A percentile compares a stretch with the other conserved stretches of the same genome.
phyloP scores from a whole-genome alignment of 2,329 filamentous ascomycete species.

The Alternaria rosae region DNA sequence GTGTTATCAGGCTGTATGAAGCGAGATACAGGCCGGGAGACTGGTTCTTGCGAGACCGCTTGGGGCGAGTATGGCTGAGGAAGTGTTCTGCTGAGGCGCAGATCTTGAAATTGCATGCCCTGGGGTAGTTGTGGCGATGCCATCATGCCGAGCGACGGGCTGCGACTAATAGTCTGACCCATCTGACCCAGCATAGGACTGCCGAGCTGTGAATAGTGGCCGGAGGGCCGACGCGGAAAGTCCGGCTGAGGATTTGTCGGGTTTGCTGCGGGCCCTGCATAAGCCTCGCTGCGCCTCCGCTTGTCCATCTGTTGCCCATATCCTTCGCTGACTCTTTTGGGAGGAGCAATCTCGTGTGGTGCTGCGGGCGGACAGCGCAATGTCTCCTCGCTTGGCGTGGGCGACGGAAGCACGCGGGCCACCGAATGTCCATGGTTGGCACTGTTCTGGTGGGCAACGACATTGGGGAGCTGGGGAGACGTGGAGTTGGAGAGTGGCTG shows the following conservation, averaged over 20 bases:
- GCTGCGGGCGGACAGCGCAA: constrained; percentile 1
- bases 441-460: constrained; percentile 14
- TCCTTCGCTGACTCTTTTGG: background rate
- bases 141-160: constrained; percentile 6
- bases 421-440: constrained; percentile 3
- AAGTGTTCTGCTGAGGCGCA: constrained; percentile 2
- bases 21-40: background rate
- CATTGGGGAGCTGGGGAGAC: constrained; percentile 46
- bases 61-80: constrained; percentile 11
- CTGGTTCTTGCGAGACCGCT: background rate
- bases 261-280: background rate
- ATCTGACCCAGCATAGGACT: constrained; percentile 7
- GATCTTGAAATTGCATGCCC: background rate
- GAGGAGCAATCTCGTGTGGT: background rate
- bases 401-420: constrained; percentile 63
- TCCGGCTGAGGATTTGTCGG: background rate
- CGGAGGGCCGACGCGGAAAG: constrained; percentile 3
- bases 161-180: constrained; percentile 3
- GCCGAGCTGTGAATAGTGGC: constrained; percentile 6
- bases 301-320: background rate
- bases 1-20: background rate
- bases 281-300: background rate
- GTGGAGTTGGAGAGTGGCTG: constrained; percentile 42
- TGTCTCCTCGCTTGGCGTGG: constrained; percentile 67
- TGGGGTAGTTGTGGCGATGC: constrained; percentile 14